Base-by-base conservation (phyloP, 768 basidiomycete species). In the Calocera cornea region DNA sequence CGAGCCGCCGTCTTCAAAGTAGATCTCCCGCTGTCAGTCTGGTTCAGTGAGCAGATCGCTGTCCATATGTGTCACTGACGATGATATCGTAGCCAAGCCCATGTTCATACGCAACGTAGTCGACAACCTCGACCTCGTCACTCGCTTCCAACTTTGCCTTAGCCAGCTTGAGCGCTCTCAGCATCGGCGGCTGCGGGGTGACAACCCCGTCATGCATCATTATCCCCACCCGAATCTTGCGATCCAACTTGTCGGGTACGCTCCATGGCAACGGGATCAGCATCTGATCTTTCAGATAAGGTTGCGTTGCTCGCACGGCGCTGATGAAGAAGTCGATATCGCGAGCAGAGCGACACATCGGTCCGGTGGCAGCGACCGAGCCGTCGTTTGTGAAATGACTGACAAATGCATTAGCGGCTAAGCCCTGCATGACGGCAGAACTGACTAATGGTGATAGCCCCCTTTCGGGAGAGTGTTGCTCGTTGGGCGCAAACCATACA, bases 291-390 rank as follows among this genome's bases (percentile, higher is more conserved):
- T 63, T 33, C 11, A 63, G 54, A 31, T 29, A 11, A n/a, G 54
- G 54, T 19, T 63, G 54, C 14, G 54, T 63, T 11, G 29, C 16
- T 8, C 54, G 54, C 5, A 63, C 54, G 16, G 54, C 24, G 31
- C 54, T 63, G 54, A 63, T 63, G 54, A 63, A 63, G 31, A 63
- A 24, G 31, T 63, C 54, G 24, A 63, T 34, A 34, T 63, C 54
- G 2, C 54, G n/a, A 5, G 54, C 54, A 3, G 54, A 63, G 24
- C 54, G 54, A 29, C 54, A 63, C 54, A 63, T 63, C n/a, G 54
- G 54, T 31, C 54, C 54, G 3, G 33, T 34, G 54, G 29, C 5
- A 27, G 29, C 11, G 54, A 31, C 24, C 8, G 33, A 34, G 7
- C 54, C 33, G 27, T 47, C 44, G 44, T 47, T 47, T 24, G 24